These are phyloP conservation scores for Globisporangium splendens DNA, from an alignment of 352 stramenopile genomes.

Conservation along the genomic window DNA sequence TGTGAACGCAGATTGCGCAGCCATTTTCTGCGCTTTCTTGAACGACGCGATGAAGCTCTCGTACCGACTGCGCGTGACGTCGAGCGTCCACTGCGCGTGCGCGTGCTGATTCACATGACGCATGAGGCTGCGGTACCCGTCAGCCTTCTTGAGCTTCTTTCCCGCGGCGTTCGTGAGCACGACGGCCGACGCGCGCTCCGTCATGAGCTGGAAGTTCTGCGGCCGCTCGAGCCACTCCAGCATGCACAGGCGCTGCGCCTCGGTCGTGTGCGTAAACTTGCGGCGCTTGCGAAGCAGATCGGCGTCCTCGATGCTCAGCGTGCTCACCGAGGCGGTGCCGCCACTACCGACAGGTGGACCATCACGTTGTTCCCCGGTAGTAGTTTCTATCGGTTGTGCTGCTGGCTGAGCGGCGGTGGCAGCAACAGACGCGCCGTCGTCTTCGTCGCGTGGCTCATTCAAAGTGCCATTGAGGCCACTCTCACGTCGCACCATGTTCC, in stretches of 20 bases:
- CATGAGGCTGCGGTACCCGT: conserved; percentile 49
- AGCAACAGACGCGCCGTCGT: neutral
- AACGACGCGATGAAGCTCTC: conserved; percentile 52
- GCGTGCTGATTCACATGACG: conserved; percentile 43
- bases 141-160: conserved; percentile 43
- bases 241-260: conserved; percentile 39
- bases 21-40: conserved; percentile 19
- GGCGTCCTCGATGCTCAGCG: conserved; percentile 7
- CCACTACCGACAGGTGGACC: neutral
- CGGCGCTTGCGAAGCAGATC: conserved; percentile 22
- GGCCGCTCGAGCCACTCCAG: conserved; percentile 55
- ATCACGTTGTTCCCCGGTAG: neutral
- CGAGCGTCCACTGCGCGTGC: conserved; percentile 36
- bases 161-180: conserved; percentile 6
- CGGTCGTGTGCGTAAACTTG: conserved; percentile 52
- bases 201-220: conserved; percentile 44
- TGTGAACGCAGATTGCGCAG: conserved; percentile 12
- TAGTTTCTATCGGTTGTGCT: neutral
- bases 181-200: conserved; percentile 6
- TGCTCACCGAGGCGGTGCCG: neutral
- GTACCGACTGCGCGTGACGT: conserved; percentile 49
- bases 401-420: neutral
- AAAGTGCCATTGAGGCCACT: too few relatives aligned
- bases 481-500: too few relatives aligned
- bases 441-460: conserved; percentile 1